Evolutionary conservation across 2,329 filamentous ascomycete species (phyloP), one percentile per base, ranked within the genome.

Genomic region (Penicillium sp.): DNA sequence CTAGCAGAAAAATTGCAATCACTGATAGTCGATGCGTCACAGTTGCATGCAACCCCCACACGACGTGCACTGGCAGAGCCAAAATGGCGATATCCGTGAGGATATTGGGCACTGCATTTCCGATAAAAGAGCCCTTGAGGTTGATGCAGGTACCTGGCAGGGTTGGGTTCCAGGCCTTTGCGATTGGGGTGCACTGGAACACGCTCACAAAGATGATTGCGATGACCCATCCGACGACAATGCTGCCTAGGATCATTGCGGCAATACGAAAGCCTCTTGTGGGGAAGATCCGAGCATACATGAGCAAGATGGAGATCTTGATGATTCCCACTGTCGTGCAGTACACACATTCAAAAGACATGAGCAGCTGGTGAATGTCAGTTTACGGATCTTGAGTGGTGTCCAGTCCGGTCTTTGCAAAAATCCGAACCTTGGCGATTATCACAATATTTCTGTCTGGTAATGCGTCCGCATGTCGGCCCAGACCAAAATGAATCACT

Each of bases 211-310:
- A 81, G 8, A 80, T 80, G 62, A 83, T 80, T 58, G 74, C 75
- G 35, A 84, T 71, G 33, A 79, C 78, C 82, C 83, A 85, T 25
- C 71, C 70, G 59, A 83, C 74, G 40, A 81, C 76, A 6, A 85
- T 78, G 16, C 65, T 61, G 8, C 76, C 79, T 5, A 84, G 74
- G 2, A 71, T 67, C 65, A 76, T 78, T 1, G 76, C 75, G 67
- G 76, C 76, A 60, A 73, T 78, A 65, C 78, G 78, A 61, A 84
- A 80, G 59, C 75, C 76, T 0, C 73, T 72, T 4, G 80, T 72
- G 22, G 74, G 80, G 68, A 85, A 85, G 63, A 85, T 82, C 66
- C 82, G 81, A 66, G 78, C 78, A 73, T 84, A 84, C 81, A 85
- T 83, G 45, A 83, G 70, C 48, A 85, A 67, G 25, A 85, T 73